These are phyloP conservation scores for Forsythia viridissima DNA, from an alignment of 257 asterid species.

Conservation along the genomic window DNA sequence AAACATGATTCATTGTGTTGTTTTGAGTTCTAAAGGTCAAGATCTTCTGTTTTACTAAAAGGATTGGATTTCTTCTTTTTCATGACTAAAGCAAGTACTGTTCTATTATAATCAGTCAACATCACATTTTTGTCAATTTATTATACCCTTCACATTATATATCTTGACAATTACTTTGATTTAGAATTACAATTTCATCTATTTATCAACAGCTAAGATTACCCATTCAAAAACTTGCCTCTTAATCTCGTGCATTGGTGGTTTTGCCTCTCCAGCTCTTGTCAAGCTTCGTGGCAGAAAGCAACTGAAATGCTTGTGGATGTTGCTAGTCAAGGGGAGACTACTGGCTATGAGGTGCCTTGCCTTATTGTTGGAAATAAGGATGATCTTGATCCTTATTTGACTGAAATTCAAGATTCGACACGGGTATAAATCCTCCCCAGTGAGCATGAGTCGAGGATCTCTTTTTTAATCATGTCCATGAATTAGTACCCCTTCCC, in stretches of 20 bases:
- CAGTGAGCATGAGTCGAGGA: not conserved
- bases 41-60: not conserved
- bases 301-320: conserved; percentile 88
- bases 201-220: conserved; percentile 4
- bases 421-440: conserved; percentile 63
- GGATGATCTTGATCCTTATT: conserved; percentile 79
- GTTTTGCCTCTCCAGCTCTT: conserved; percentile 51
- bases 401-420: conserved; percentile 91
- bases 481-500: no score
- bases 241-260: conserved; percentile 16
- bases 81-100: not conserved
- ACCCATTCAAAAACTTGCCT: not conserved
- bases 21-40: not conserved
- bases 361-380: conserved; percentile 96
- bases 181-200: not conserved
- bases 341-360: conserved; percentile 88
- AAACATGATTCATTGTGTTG: not conserved
- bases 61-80: no score
- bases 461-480: not conserved
- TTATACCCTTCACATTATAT: not conserved
- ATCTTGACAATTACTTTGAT: not conserved
- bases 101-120: not conserved
- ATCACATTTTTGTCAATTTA: not conserved
- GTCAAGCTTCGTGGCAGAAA: conserved; percentile 74
- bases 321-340: conserved; percentile 92